These are phyloP conservation scores for Penicillium olsonii DNA, from an alignment of 2,329 filamentous ascomycete species.

Conservation along the genomic window DNA sequence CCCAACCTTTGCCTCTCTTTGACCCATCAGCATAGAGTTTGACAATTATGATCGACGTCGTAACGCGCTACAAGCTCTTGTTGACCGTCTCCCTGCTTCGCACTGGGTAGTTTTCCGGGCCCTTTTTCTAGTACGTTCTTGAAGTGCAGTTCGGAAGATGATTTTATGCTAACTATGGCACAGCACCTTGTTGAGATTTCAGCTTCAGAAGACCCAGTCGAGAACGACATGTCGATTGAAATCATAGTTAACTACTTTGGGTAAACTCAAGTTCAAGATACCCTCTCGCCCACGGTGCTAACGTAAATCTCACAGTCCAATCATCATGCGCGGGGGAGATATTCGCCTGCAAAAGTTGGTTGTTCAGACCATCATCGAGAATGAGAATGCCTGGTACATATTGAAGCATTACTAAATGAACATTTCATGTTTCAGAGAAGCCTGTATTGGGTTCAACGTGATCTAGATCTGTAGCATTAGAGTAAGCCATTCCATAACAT, in stretches of 20 bases:
- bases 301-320: too few species aligned
- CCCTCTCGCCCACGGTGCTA: too few species aligned
- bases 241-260: constrained; percentile 94
- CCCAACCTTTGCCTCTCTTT: constrained; percentile 1
- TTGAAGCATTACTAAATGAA: too few species aligned
- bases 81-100: constrained; percentile 90
- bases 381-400: too few species aligned
- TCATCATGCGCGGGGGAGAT: too few species aligned
- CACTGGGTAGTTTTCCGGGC: constrained; percentile 95
- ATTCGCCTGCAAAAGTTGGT: too few species aligned
- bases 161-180: constrained; percentile 16
- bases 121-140: constrained; percentile 62
- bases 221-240: constrained; percentile 63
- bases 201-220: constrained; percentile 63
- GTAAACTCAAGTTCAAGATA: constrained; percentile 34
- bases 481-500: too few species aligned
- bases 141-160: background rate
- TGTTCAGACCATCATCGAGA: too few species aligned
- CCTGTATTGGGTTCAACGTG: too few species aligned
- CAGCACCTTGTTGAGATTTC: constrained; percentile 79
- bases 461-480: too few species aligned
- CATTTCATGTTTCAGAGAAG: too few species aligned
- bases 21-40: constrained; percentile 54
- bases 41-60: constrained; percentile 82
- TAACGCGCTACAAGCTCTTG: constrained; percentile 88